phyloP scores from a whole-genome alignment of 108 stramenopile species.

The Skeletonema tropicum region DNA sequence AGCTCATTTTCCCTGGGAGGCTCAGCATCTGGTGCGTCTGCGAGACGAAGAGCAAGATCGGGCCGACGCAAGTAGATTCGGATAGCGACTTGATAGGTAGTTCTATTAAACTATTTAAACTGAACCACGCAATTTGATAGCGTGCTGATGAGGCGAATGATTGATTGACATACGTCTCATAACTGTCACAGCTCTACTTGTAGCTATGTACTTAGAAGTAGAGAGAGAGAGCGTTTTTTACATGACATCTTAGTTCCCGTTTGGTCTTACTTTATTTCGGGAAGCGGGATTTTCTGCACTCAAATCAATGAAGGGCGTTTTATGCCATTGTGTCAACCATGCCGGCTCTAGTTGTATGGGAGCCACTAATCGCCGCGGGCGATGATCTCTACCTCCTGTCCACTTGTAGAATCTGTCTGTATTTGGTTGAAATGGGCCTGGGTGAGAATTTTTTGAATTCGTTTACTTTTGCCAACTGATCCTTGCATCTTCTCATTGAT shows the following conservation, averaged over 20 bases:
- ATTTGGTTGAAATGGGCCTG: conserved; percentile 16
- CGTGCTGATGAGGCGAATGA: too few relatives aligned
- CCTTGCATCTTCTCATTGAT: neutral
- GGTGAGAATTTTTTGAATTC: neutral
- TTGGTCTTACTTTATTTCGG: too few relatives aligned
- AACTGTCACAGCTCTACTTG: too few relatives aligned
- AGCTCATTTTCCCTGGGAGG: neutral
- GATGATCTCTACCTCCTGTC: conserved; percentile 39
- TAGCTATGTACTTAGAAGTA: too few relatives aligned
- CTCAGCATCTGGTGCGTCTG: neutral
- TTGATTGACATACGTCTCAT: too few relatives aligned
- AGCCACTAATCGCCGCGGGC: conserved; percentile 32
- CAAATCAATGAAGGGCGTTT: too few relatives aligned
- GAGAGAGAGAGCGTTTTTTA: too few relatives aligned
- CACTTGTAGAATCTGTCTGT: conserved; percentile 12
- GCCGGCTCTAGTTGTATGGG: conserved; percentile 32
- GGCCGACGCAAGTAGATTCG: neutral
- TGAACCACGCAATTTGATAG: too few relatives aligned
- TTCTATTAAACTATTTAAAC: too few relatives aligned
- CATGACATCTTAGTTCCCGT: too few relatives aligned
- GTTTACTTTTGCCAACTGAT: neutral
- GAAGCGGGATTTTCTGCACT: too few relatives aligned
- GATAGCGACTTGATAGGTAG: too few relatives aligned
- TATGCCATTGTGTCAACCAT: neutral
- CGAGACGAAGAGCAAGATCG: neutral